Conservation (phyloP, 2,329 filamentous ascomycete genomes). For the Hypoxylon sp. region DNA sequence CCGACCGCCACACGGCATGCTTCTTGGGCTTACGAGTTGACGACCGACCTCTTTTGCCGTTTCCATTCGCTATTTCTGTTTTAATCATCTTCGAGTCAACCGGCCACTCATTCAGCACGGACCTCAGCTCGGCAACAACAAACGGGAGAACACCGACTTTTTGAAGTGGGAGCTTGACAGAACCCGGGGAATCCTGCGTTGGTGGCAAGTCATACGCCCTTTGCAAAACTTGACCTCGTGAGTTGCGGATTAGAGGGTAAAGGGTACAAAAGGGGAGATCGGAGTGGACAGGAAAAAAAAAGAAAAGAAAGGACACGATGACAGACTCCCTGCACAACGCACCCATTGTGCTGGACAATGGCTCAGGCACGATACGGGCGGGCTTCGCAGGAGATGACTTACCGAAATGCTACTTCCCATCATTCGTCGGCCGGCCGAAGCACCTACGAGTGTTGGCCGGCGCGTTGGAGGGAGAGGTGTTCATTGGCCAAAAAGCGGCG, state of each 20-base stretch:
- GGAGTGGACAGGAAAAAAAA: slow-evolving; percentile 38
- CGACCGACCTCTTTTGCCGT: slow-evolving; percentile 15
- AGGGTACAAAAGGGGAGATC: slow-evolving; percentile 26
- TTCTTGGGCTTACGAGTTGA: slow-evolving; percentile 37
- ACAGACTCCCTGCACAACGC: slow-evolving; percentile 87
- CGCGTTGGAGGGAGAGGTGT: slow-evolving; percentile 94
- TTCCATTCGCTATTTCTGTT: slow-evolving; percentile 22
- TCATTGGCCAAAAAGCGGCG: slow-evolving; percentile 90
- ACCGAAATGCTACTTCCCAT: slow-evolving; percentile 97
- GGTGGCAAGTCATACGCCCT: background rate
- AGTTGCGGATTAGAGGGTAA: slow-evolving; percentile 28
- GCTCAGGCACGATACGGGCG: slow-evolving; percentile 95
- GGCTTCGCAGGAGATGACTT: slow-evolving; percentile 97
- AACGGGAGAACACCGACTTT: slow-evolving; percentile 20
- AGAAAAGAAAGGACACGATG: slow-evolving; percentile 55
- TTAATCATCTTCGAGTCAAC: slow-evolving; percentile 20
- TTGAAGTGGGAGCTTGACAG: slow-evolving; percentile 2
- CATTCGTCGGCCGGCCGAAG: slow-evolving; percentile 95
- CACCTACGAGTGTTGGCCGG: slow-evolving; percentile 95
- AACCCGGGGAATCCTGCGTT: background rate
- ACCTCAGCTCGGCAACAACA: slow-evolving; percentile 15
- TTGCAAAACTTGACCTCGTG: background rate
- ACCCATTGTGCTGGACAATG: slow-evolving; percentile 98
- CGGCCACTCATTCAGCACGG: background rate
- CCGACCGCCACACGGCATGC: slow-evolving; percentile 14